phyloP scores from a whole-genome alignment of 163 green algal genomes.

The Chlorella variabilis region DNA sequence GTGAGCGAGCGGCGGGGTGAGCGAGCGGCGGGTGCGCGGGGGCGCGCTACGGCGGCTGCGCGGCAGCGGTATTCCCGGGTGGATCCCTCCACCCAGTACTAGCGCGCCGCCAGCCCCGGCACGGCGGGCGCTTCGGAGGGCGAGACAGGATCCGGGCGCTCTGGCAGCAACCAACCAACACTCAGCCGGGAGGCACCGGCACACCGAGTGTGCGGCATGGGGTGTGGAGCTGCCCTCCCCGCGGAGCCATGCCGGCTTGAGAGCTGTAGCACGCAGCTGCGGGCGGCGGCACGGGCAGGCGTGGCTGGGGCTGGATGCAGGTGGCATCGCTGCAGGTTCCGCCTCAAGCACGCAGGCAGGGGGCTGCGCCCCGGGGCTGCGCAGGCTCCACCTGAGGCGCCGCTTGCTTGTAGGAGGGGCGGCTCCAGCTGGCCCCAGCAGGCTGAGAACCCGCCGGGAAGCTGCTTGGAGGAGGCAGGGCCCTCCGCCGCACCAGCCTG shows the following conservation, averaged over 20 bases:
- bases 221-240: background rate
- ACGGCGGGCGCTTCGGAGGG: conserved; percentile 7
- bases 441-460: no score
- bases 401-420: no score
- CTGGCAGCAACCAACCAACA: conserved; percentile 11
- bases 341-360: no score
- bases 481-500: no score
- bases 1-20: background rate
- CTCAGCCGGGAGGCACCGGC: no score
- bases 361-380: no score
- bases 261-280: background rate
- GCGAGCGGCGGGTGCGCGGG: background rate
- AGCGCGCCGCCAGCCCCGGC: background rate
- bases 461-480: no score
- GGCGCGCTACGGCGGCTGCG: background rate
- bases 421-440: no score
- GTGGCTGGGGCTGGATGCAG: background rate
- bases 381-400: no score
- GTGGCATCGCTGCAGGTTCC: no score
- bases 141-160: background rate
- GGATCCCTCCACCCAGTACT: conserved; percentile 10
- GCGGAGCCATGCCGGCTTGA: background rate
- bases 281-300: background rate
- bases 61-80: conserved; percentile 7
- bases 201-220: background rate